phyloP scores from a whole-genome alignment of 2,329 filamentous ascomycete genomes.

The Grosmannia huntii region DNA sequence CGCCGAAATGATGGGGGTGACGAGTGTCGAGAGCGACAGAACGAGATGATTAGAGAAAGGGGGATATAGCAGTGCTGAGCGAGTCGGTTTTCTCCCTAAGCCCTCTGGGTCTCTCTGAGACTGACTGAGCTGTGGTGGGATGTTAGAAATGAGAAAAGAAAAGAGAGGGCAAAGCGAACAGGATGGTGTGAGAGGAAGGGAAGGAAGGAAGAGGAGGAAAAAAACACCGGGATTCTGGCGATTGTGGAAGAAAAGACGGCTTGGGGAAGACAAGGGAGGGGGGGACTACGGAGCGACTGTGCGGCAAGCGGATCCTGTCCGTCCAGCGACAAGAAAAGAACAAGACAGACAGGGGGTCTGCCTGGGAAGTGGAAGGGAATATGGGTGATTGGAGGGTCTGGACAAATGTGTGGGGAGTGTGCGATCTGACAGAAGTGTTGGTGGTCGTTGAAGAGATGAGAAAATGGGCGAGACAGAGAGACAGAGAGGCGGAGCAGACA shows the following conservation, averaged over 20 bases:
- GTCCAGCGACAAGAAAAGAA: background rate
- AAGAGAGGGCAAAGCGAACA: background rate
- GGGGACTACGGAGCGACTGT: background rate
- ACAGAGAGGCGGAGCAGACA: background rate
- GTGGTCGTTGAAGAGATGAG: conserved; percentile 1
- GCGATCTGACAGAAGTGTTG: background rate
- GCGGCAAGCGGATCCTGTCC: background rate
- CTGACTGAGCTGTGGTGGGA: background rate
- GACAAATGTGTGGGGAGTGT: conserved; percentile 7
- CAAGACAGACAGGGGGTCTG: conserved; percentile 9
- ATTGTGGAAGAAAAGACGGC: background rate
- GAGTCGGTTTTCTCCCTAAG: background rate
- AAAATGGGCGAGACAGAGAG: background rate
- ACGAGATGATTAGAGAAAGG: background rate
- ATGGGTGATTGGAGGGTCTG: conserved; percentile 9
- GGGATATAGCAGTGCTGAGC: background rate
- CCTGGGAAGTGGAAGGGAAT: conserved; percentile 9
- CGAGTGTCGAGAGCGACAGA: background rate
- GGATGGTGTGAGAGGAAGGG: background rate
- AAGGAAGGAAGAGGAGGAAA: background rate
- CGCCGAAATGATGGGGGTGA: background rate
- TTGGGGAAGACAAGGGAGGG: background rate
- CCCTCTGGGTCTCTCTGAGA: background rate
- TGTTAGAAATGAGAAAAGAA: background rate
- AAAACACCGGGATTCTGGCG: background rate